Conservation (phyloP, 148 eudicot genomes). For the Rhododendron simsii region DNA sequence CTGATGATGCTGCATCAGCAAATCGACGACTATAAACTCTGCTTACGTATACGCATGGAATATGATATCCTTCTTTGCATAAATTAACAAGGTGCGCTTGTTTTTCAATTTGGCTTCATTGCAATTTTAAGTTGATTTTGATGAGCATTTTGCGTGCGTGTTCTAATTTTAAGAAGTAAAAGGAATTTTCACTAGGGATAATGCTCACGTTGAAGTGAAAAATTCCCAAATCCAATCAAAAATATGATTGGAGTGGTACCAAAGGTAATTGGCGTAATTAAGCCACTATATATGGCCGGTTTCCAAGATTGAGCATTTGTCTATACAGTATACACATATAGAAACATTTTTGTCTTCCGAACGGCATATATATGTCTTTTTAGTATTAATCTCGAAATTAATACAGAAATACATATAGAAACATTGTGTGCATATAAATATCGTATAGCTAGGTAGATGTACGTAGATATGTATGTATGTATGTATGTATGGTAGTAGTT, state of each 20-base stretch:
- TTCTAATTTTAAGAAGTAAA: neutral
- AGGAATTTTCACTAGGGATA: neutral
- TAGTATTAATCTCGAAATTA: too few relatives aligned
- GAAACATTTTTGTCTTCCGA: neutral
- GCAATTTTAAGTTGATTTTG: neutral
- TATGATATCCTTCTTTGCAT: neutral
- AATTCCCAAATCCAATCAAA: neutral
- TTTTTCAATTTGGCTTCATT: neutral
- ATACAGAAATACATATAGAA: neutral
- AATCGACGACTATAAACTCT: neutral
- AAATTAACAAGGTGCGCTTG: neutral
- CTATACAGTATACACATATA: neutral
- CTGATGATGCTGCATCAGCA: slow-evolving; percentile 22
- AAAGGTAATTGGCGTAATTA: neutral
- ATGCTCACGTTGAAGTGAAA: neutral
- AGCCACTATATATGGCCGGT: neutral
- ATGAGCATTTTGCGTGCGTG: neutral
- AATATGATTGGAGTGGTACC: too few relatives aligned
- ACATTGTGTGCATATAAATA: neutral
- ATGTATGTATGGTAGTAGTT: neutral
- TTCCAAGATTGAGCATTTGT: neutral
- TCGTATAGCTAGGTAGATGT: neutral
- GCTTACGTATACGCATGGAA: neutral
- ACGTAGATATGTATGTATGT: neutral
- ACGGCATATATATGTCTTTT: too few relatives aligned